A percentile compares a stretch with the other conserved stretches of the same genome.
phyloP scores from a whole-genome alignment of 2,329 filamentous ascomycete genomes.

The Periconia sp. region DNA sequence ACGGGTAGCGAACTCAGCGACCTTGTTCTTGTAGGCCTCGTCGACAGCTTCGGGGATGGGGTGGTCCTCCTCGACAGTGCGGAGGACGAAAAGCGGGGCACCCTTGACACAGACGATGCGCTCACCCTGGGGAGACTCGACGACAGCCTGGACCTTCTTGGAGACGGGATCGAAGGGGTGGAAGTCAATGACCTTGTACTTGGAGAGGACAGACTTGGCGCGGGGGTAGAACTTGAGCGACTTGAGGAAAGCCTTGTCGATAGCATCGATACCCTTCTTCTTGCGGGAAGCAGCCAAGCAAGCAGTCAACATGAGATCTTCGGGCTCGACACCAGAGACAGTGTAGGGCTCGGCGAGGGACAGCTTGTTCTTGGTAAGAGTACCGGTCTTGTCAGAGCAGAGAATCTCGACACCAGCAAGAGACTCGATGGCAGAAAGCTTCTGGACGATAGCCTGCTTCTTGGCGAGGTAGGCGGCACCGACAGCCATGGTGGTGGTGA shows the following conservation, averaged over 20 bases:
- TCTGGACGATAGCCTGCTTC: constrained; percentile 93
- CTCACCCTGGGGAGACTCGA: constrained; percentile 83
- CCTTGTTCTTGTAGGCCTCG: constrained; percentile 88
- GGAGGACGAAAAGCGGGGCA: constrained; percentile 84
- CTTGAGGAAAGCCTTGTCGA: constrained; percentile 94
- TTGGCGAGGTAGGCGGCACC: constrained; percentile 89
- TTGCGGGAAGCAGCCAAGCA: constrained; percentile 89
- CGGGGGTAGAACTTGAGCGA: constrained; percentile 80
- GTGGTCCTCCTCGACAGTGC: constrained; percentile 86
- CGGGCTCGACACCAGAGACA: constrained; percentile 79
- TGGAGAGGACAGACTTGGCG: constrained; percentile 79
- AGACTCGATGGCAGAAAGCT: constrained; percentile 89
- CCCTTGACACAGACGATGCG: constrained; percentile 90
- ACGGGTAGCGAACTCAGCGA: constrained; percentile 88
- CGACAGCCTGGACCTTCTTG: constrained; percentile 87
- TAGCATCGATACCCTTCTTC: constrained; percentile 94
- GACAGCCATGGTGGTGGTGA: constrained; percentile 94
- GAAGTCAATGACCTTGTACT: constrained; percentile 86
- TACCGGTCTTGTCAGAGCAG: constrained; percentile 94
- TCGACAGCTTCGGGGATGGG: constrained; percentile 77
- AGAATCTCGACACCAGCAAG: constrained; percentile 92
- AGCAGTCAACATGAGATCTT: constrained; percentile 91
- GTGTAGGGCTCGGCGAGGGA: constrained; percentile 85
- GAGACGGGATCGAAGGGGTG: constrained; percentile 90
- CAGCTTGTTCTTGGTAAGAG: constrained; percentile 92